Percentiles rank a stretch among this genome's conserved stretches.
phyloP scores from a whole-genome alignment of 108 stramenopile species.

The Cyclotella atomus region DNA sequence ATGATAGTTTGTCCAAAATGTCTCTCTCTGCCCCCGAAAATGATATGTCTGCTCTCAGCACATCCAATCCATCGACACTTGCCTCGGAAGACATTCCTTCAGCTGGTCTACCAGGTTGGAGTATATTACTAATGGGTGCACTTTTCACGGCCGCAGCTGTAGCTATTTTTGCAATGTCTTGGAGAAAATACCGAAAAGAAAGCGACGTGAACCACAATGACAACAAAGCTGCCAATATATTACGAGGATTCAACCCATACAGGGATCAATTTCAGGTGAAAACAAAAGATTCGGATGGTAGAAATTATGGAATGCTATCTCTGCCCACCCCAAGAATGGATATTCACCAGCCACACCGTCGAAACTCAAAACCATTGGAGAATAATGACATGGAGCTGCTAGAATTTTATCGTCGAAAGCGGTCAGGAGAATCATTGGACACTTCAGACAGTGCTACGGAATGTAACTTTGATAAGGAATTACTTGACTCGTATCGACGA shows the following conservation, averaged over 20 bases:
- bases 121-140: background rate
- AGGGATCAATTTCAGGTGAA: background rate
- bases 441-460: background rate
- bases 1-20: background rate
- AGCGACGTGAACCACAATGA: background rate
- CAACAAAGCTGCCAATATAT: background rate
- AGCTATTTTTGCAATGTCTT: background rate
- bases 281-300: background rate
- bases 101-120: background rate
- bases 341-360: background rate
- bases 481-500: background rate
- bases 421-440: background rate
- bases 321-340: background rate
- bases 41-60: background rate
- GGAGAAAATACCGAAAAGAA: background rate
- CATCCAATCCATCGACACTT: background rate
- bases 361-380: background rate
- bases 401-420: background rate
- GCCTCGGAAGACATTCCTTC: background rate
- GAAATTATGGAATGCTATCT: background rate
- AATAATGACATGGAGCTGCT: background rate
- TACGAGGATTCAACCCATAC: slow-evolving; percentile 2
- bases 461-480: background rate
- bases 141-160: background rate
- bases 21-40: background rate